Base-by-base conservation (phyloP, 495 filamentous ascomycete genomes). In the Penicillium arizonense region DNA sequence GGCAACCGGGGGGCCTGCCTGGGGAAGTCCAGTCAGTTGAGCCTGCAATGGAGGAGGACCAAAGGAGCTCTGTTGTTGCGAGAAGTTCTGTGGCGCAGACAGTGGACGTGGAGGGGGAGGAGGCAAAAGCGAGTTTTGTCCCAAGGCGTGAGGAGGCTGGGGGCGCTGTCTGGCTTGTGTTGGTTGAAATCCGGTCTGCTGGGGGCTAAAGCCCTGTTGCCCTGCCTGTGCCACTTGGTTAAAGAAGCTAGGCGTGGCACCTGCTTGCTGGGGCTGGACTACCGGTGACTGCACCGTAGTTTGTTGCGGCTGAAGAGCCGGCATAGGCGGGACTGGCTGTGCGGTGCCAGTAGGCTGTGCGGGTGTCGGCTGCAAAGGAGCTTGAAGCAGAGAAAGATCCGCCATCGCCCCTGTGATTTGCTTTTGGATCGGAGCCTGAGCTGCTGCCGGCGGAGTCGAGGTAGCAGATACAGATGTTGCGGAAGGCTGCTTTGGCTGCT, bases 21-120 rank as follows among this genome's bases (percentile, higher is more conserved):
- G 68, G 50, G 75, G 73, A 44, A 83, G 75, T 8, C 94, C 94
- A 0, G 94, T 97, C 63, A 91, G 77, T 65, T 96, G 91, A 21
- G 91, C 87, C 59, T 94, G 89, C 57, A 97, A 68, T 13, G 88
- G 82, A 43, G 88, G 85, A 26, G 87, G 72, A 7, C 82, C 81
- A 62, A 96, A 93, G 3, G 77, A 77, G 65, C 77, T 91, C 44
- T 84, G 84, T 50, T 86, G 84, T 57, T 88, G 89, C 36, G 74
- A 68, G 46, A 84, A 84, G 32, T 90, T 87, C 64, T 93, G 90
- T 20, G 94, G 94, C 9, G 93, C 95, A 14, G 93, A 97, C 5
- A 94, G 77, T 2, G 94, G 88, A 44, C 94, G 81, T 41, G 82
- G 82, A 28, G 92, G 92, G 20, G 91, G 92, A 38, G 91, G 90